These are phyloP conservation scores for Spirogloea muscicola DNA, from an alignment of 139 green algal genomes.

Conservation along the genomic window DNA sequence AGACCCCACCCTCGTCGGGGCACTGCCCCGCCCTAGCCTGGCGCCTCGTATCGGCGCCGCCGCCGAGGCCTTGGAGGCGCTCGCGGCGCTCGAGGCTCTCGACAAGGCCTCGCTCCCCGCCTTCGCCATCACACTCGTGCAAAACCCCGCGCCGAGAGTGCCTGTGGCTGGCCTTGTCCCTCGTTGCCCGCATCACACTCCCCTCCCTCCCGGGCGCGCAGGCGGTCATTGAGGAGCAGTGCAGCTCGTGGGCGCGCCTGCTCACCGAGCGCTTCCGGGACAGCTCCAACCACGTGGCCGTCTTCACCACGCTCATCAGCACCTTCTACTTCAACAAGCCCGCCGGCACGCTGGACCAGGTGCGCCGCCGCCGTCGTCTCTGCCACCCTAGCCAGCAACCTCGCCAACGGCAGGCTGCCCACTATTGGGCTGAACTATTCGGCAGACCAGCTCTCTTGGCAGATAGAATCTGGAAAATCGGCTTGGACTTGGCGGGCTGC, in stretches of 20 bases:
- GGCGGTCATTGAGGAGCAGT: not conserved
- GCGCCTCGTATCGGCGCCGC: too few species aligned
- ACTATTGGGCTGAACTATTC: too few species aligned
- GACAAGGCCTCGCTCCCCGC: not conserved
- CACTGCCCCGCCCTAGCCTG: not conserved
- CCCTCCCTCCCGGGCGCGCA: not conserved
- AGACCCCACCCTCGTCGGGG: not conserved
- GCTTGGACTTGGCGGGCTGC: too few species aligned
- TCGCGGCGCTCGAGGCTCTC: too few species aligned
- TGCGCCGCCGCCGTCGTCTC: not conserved
- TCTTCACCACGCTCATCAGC: not conserved
- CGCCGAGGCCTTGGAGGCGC: too few species aligned
- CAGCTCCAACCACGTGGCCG: not conserved
- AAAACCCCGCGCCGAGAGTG: not conserved
- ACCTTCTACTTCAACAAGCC: slow-evolving; percentile 23
- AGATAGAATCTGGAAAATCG: too few species aligned
- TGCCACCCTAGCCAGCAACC: too few species aligned
- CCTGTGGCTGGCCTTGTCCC: not conserved
- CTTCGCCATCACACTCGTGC: not conserved
- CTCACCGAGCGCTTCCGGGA: not conserved
- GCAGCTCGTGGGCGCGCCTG: not conserved
- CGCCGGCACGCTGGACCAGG: slow-evolving; percentile 1
- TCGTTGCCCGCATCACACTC: not conserved
- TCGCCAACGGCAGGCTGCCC: too few species aligned
- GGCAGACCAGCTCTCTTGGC: too few species aligned